Percentiles rank a stretch among this genome's conserved stretches.
phyloP scores from a whole-genome alignment of 169 alveolate species.

The Cryptosporidium baileyi region DNA sequence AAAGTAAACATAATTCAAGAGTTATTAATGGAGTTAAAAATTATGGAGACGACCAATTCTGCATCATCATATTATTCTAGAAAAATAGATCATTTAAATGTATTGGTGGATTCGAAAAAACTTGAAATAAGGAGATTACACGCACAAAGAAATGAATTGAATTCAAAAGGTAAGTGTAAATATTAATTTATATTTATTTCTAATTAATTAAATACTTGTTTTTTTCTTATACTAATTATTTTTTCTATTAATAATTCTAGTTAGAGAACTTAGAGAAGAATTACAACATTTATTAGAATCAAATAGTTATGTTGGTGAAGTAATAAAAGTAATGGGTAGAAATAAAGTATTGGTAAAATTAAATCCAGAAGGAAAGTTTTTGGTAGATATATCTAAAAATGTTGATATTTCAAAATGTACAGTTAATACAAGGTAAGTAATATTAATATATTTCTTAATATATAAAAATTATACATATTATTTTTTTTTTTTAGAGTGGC shows the following conservation, averaged over 20 bases:
- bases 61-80: slow-evolving; percentile 3
- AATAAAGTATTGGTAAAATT: slow-evolving; percentile 96
- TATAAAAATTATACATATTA: background rate
- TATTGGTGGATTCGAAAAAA: slow-evolving; percentile 49
- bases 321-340: slow-evolving; percentile 96
- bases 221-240: background rate
- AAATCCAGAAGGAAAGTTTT: slow-evolving; percentile 97
- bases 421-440: slow-evolving; percentile 88
- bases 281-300: slow-evolving; percentile 92
- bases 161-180: slow-evolving; percentile 85
- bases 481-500: slow-evolving; percentile 75
- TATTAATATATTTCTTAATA: background rate
- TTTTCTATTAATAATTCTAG: slow-evolving; percentile 65
- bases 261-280: slow-evolving; percentile 94
- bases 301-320: slow-evolving; percentile 98
- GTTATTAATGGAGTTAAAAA: background rate
- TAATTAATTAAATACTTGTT: background rate
- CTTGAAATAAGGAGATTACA: slow-evolving; percentile 89
- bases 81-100: slow-evolving; percentile 20
- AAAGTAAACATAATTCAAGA: too few relatives aligned
- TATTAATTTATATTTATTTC: background rate
- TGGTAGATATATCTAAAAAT: slow-evolving; percentile 90
- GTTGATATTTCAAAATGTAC: slow-evolving; percentile 91
- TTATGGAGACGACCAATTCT: slow-evolving; percentile 9
- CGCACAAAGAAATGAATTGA: slow-evolving; percentile 97